These are phyloP conservation scores for Torulaspora gathmanii DNA, from an alignment of 805 yeast species.

Conservation along the genomic window DNA sequence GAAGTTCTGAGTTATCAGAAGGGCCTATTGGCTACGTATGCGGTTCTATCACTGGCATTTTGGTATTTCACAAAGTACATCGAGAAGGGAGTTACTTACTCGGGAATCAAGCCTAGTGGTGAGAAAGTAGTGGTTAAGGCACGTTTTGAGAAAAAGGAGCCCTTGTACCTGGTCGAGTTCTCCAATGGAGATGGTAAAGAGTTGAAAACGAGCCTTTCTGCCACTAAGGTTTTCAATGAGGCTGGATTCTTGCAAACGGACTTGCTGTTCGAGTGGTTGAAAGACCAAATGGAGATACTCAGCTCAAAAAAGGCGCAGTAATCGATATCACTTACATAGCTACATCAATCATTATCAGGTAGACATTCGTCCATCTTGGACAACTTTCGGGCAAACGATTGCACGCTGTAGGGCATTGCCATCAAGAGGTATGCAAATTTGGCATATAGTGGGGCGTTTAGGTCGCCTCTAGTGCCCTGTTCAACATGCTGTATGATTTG, in stretches of 20 bases:
- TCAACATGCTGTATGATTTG: slow-evolving; percentile 51
- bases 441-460: slow-evolving; percentile 70
- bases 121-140: slow-evolving; percentile 33
- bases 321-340: slow-evolving; percentile 29
- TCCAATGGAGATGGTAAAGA: slow-evolving; percentile 20
- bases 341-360: slow-evolving; percentile 21
- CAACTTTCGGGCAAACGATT: slow-evolving; percentile 39
- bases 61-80: slow-evolving; percentile 37
- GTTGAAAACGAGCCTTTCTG: slow-evolving; percentile 26
- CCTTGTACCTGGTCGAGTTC: slow-evolving; percentile 43
- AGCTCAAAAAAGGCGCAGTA: slow-evolving; percentile 40
- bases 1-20: slow-evolving; percentile 42
- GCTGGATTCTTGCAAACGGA: slow-evolving; percentile 43
- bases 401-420: slow-evolving; percentile 60
- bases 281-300: slow-evolving; percentile 35
- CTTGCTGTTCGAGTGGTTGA: slow-evolving; percentile 39
- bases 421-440: slow-evolving; percentile 63
- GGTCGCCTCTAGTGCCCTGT: slow-evolving; percentile 63
- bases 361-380: slow-evolving; percentile 62
- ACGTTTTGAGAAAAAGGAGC: slow-evolving; percentile 37
- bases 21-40: slow-evolving; percentile 40
- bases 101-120: slow-evolving; percentile 38
- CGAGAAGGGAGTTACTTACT: slow-evolving; percentile 43
- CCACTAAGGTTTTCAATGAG: slow-evolving; percentile 37
- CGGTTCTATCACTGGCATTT: slow-evolving; percentile 37